Base-by-base conservation (phyloP, 2,329 filamentous ascomycete genomes). In the Ceratocystis eucalypticola region DNA sequence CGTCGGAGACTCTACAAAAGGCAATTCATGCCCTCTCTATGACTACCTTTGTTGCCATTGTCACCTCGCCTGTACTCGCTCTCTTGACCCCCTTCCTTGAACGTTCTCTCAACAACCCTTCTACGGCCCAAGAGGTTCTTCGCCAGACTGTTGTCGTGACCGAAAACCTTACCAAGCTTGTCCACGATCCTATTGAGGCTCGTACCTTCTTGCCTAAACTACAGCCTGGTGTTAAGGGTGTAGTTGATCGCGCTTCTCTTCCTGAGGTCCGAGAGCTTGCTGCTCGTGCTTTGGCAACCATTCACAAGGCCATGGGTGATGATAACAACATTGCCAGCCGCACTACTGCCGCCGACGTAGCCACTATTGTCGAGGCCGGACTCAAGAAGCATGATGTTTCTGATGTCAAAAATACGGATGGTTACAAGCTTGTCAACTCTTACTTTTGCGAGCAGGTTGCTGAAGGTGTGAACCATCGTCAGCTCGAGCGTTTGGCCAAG, bases 11-110 rank as follows among this genome's bases (percentile, higher is more conserved):
- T 33, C 82, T 95, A 66, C 90, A 96, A 75, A 96, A 96, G 80
- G 92, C 94, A 41, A 97, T 99, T 70, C 94, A 96, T 74, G 94
- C 92, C 59, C 82, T 99, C 59, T 96, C 92, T 3, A 91, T 96
- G 79, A 99, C 94, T 10, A 99, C 94, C n/a, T 99, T 99, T 71
- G 94, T 99, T 65, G 92, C 94, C 66, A 83, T 96, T 70, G 94
- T 99, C 71, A 96, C 91, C 12, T 96, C 93, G 7, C 94, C 94
- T 8, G 93, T 97, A 4, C 84, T 99, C 67, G 94, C 94, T 20
- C 85, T 99, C 66, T 83, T 99, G 66, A 99, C 94, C 1, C 94
- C 94, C 59, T 88, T 97, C 71, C 85, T 99, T 33, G 94, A 97
- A 78, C 88, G 94, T 71, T 91, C 92, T 20, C 83, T 99, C 69